phyloP scores from a whole-genome alignment of 306 rosid species.

The Boehmeria nivea region DNA sequence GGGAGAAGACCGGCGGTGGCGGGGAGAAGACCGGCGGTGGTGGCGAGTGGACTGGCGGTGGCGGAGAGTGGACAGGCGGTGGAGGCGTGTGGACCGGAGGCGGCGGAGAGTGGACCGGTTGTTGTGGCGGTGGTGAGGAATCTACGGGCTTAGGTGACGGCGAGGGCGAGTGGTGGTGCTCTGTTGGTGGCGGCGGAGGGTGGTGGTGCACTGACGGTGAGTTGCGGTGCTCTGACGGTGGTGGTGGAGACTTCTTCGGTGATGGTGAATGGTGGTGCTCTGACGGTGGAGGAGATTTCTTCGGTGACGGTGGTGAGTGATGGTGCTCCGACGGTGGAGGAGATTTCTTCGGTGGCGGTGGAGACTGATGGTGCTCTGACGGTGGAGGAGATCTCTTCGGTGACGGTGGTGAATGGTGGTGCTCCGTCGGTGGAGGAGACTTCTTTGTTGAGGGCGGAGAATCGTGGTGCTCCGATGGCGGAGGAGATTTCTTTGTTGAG shows the following conservation, averaged over 20 bases:
- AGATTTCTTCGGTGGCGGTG: not conserved
- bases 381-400: not conserved
- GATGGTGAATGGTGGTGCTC: too few species aligned
- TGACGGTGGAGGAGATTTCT: not conserved
- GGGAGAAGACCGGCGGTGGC: constrained; percentile 25
- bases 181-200: not conserved
- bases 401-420: not conserved
- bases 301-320: constrained; percentile 9
- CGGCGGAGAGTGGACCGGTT: constrained; percentile 10
- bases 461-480: not conserved
- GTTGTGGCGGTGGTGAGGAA: constrained; percentile 7
- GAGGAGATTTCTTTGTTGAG: not conserved
- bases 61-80: not conserved
- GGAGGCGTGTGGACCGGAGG: constrained; percentile 11
- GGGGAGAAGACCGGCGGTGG: constrained; percentile 18
- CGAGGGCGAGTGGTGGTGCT: not conserved
- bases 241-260: constrained; percentile 11
- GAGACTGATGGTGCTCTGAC: not conserved
- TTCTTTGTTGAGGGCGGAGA: not conserved
- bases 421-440: not conserved
- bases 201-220: not conserved
- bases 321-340: not conserved
- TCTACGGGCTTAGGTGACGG: constrained; percentile 8
- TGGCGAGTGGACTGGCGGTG: constrained; percentile 8
- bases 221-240: not conserved